Percentiles rank a stretch among this genome's conserved stretches.
Evolutionary conservation across 2,329 filamentous ascomycete genomes (phyloP).

Genomic region (Cladosporium sp.): DNA sequence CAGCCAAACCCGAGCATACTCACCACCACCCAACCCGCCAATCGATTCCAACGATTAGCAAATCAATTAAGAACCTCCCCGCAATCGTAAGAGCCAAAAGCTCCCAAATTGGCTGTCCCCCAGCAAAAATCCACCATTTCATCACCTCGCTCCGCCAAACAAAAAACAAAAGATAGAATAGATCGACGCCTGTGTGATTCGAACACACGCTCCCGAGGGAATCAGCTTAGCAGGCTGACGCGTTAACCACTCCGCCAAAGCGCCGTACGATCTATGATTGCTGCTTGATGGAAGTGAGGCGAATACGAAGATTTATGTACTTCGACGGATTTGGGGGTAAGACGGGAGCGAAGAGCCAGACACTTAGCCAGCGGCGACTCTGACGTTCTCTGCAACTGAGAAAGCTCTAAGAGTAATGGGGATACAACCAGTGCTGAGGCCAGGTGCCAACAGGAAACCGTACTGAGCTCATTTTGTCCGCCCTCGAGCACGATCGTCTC

Average conservation of each 20-base stretch:
- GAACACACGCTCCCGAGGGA: slow-evolving; percentile 44
- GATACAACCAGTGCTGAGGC: not conserved
- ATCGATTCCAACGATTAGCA: not conserved
- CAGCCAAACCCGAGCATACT: not conserved
- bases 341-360: not conserved
- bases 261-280: not conserved
- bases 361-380: not conserved
- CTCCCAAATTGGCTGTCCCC: not conserved
- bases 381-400: not conserved
- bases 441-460: not conserved
- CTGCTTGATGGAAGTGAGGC: not conserved
- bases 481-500: not conserved
- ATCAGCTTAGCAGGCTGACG: slow-evolving; percentile 6
- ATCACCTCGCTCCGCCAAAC: not conserved
- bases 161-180: not conserved
- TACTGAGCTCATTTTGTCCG: not conserved
- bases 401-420: not conserved
- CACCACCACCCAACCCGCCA: not conserved
- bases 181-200: slow-evolving; percentile 41
- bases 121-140: not conserved
- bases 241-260: slow-evolving; percentile 16
- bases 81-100: not conserved
- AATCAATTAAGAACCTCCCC: not conserved
- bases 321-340: not conserved
- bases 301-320: not conserved